Base-by-base conservation (phyloP, 768 basidiomycete genomes). In the Phlebiopsis flavidoalba region DNA sequence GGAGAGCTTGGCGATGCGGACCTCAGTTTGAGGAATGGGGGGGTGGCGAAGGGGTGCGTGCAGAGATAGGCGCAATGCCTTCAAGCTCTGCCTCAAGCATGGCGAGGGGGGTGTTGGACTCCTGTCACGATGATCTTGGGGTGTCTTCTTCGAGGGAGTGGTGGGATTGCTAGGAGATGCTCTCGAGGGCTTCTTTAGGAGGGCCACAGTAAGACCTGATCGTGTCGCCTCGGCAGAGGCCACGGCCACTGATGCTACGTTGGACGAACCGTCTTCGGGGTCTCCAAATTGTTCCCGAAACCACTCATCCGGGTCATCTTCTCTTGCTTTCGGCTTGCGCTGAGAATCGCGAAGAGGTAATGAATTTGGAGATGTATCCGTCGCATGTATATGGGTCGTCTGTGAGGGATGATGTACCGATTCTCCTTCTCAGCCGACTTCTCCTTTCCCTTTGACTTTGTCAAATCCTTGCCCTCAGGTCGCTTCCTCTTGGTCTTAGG, bases 281-380 rank as follows among this genome's bases (percentile, higher is more conserved):
- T 40, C 49, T 8, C 78, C 76, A 64, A 76, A 82, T 37, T 83
- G 83, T 67, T 85, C 80, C 62, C 84, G 67, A 57, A 85, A 72
- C 83, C 83, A 85, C 66, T 85, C 83, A 66, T 87, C 81, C 1
- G 83, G 74, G 66, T 87, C 85, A 61, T 81, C 77, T 52, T 76
- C 40, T 69, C n/a, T 57, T 47, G 51, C 35, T 19, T 36, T 55
- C 31, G n/a, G 48, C 19, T 47, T 45, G 1, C 50, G 57, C 46
- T 37, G 59, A 3, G 26, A 2, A 31, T 24, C 40, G 15, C 51
- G 24, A 17, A 17, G 19, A n/a, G 21, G 12, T 17, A 11, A 12
- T 11, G 33, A 21, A 7, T 12, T 56, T 12, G 40, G 17, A 43
- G 40, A 17, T 2, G 17, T 43, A 43, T 43, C 17, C 3, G 12